Evolutionary conservation across 257 asterid species (phyloP), one percentile per base, ranked within the genome.

Genomic region (Solanum stenotomum): DNA sequence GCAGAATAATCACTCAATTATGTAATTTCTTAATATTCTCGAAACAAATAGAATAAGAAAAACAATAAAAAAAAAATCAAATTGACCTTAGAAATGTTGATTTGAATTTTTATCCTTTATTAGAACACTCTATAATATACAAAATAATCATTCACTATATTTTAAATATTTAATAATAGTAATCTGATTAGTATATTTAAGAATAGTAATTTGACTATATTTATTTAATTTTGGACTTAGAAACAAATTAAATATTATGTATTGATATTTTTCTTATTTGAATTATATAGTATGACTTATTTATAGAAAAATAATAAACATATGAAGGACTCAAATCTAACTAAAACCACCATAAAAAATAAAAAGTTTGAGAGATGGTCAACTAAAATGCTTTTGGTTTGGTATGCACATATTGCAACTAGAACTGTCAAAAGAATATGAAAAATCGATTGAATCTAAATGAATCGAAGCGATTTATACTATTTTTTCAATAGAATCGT

Each of bases 391-490:
- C 10, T 56, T 56, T 56, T 18, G 65, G 65, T 56, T 56, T 56
- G n/a, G 4, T 56, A 56, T 56, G 65, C 10, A 56, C 10, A 18
- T 16, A 46, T 14, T 13, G 6, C 4, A 49, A 49, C 14, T 42
- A 49, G 22, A 6, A 3, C 1, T 14, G 20, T 15, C 15, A 49
- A 16, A 6, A 49, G 22, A 52, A 5, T 52, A 52, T 16, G 10
- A 52, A 52, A 52, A 52, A 16, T 16, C 1, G 22, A 52, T 52
- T 1, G 9, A 16, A 49, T 16, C 61, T 5, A 49, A 49, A 0
- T 0, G 3, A 49, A 16, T 52, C 8, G 0, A 52, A 16, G 8
- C 0, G 0, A 16, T 52, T 2, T 52, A 52, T 16, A 1, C 1
- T 49, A 52, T 52, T 52, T 52, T 52, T 52, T 49, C 0, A 49